Conservation (phyloP, 2,329 filamentous ascomycete genomes). For the Beauveria caledonica region DNA sequence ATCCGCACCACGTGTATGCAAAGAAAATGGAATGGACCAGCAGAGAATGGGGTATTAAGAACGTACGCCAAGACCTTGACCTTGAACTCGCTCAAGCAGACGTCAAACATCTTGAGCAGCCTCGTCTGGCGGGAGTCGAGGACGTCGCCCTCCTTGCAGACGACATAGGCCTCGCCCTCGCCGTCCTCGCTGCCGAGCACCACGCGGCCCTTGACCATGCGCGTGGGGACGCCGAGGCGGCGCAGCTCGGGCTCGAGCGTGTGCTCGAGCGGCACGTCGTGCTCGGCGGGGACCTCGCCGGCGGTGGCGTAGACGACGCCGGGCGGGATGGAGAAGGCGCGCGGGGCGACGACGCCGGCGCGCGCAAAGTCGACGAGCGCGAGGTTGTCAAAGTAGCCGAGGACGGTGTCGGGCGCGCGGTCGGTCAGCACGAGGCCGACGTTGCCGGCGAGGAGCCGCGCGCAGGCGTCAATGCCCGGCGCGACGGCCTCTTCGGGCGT, state of each 20-base stretch:
- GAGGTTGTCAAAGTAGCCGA: conserved; percentile 64
- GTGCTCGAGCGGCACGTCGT: conserved; percentile 83
- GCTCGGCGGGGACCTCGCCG: conserved; percentile 68
- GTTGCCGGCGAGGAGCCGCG: conserved; percentile 64
- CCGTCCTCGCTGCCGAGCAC: conserved; percentile 56
- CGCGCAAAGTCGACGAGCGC: conserved; percentile 82
- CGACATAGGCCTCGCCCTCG: conserved; percentile 52
- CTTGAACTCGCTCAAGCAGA: conserved; percentile 84
- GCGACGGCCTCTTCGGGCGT: conserved; percentile 71
- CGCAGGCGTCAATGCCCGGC: conserved; percentile 64
- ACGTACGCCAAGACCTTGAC: conserved; percentile 68
- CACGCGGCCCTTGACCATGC: conserved; percentile 81
- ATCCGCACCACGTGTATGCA: not conserved
- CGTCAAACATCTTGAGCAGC: conserved; percentile 85
- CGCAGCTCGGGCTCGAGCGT: conserved; percentile 84
- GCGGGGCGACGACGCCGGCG: conserved; percentile 67
- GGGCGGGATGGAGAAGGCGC: conserved; percentile 70
- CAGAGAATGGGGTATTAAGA: not conserved
- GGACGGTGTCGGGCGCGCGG: conserved; percentile 58
- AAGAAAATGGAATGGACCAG: not conserved
- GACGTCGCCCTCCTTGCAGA: conserved; percentile 78
- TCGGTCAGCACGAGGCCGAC: conserved; percentile 89
- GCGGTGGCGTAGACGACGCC: conserved; percentile 75
- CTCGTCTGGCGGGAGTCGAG: conserved; percentile 89
- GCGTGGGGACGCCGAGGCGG: conserved; percentile 81